Evolutionary conservation across 805 yeast genomes (phyloP).

Genomic region (Wickerhamiella sorbophila): DNA sequence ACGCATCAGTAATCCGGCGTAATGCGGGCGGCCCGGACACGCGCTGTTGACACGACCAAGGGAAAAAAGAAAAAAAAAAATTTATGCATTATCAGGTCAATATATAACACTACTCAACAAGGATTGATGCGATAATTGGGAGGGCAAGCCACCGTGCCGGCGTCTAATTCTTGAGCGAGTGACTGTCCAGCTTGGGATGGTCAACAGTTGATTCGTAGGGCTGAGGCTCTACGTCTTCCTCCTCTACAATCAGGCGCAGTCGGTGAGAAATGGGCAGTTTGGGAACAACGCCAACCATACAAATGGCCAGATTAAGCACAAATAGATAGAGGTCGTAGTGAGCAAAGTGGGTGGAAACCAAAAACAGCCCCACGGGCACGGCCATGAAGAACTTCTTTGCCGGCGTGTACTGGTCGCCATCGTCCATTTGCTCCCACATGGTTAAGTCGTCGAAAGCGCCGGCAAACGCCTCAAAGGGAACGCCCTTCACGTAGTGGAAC

Average conservation of each 20-base stretch:
- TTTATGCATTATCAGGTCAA: neutral
- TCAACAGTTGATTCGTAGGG: neutral
- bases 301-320: conserved; percentile 62
- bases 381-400: conserved; percentile 82
- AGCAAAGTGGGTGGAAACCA: conserved; percentile 80
- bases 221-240: conserved; percentile 13
- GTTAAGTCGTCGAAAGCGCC: conserved; percentile 94
- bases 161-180: conserved; percentile 11
- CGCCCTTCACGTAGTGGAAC: conserved; percentile 95
- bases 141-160: too few species aligned
- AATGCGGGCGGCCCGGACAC: neutral
- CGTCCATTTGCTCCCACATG: conserved; percentile 97
- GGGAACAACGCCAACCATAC: conserved; percentile 80
- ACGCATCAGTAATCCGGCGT: neutral
- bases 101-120: neutral
- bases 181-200: conserved; percentile 8
- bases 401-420: conserved; percentile 95
- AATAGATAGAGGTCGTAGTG: conserved; percentile 71
- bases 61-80: neutral
- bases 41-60: neutral
- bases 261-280: conserved; percentile 50
- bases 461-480: conserved; percentile 86
- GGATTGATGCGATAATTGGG: too few species aligned
- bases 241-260: conserved; percentile 22
- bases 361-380: conserved; percentile 81